Conservation (phyloP, 768 basidiomycete genomes). For the Tricholoma bakamatsutake region DNA sequence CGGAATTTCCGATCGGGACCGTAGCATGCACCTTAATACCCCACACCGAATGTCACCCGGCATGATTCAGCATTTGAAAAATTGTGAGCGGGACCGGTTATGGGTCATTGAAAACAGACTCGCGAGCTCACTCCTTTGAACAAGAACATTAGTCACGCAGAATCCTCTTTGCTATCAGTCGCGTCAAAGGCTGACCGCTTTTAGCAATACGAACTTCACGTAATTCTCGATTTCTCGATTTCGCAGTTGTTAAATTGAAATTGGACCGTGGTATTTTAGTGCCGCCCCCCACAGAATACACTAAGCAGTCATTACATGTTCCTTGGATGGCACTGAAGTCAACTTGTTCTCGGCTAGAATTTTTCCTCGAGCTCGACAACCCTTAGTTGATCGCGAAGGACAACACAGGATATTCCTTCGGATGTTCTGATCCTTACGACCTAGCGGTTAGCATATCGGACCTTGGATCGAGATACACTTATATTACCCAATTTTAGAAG, state of each 20-base stretch:
- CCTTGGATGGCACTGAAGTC: background rate
- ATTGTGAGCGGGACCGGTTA: too few species aligned
- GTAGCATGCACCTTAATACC: too few species aligned
- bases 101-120: too few species aligned
- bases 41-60: too few species aligned
- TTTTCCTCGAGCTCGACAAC: slow-evolving; percentile 51
- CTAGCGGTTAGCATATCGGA: slow-evolving; percentile 17
- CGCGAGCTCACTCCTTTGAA: too few species aligned
- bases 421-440: slow-evolving; percentile 1
- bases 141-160: too few species aligned
- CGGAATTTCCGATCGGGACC: background rate
- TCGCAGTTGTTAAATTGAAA: background rate
- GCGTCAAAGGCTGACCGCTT: too few species aligned
- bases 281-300: background rate
- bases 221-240: too few species aligned
- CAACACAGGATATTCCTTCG: slow-evolving; percentile 26
- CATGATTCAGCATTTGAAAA: background rate
- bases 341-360: slow-evolving; percentile 15
- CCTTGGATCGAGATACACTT: slow-evolving; percentile 67
- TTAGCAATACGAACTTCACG: too few species aligned
- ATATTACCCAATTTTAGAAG: background rate
- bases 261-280: background rate
- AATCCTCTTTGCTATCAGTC: too few species aligned
- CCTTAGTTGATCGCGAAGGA: slow-evolving; percentile 55
- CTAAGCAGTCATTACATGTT: background rate